Conservation (phyloP, 2,329 filamentous ascomycete species). For the Alternaria consortialis region DNA sequence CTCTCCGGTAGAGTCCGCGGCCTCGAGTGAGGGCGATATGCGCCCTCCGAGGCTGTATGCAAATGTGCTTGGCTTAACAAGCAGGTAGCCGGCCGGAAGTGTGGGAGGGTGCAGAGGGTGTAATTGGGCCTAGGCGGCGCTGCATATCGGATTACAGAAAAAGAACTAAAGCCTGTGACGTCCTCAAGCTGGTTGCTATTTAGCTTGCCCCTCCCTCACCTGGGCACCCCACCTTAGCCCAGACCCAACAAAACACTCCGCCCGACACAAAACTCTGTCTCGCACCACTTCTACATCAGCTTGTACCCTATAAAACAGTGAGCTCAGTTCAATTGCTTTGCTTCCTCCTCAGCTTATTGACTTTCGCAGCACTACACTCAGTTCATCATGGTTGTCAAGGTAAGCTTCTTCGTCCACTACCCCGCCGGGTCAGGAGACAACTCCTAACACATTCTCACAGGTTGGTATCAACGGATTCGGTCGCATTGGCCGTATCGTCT, state of each 20-base stretch:
- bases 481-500: constrained; percentile 98
- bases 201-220: constrained; percentile 40
- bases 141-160: constrained; percentile 46
- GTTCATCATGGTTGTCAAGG: constrained; percentile 59
- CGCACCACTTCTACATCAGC: constrained; percentile 27
- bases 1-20: constrained; percentile 39
- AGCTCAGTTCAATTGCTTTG: constrained; percentile 19
- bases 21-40: constrained; percentile 26
- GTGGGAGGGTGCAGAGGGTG: constrained; percentile 36
- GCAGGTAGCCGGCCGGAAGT: constrained; percentile 44
- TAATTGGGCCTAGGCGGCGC: constrained; percentile 41
- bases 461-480: constrained; percentile 99
- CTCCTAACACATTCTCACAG: constrained; percentile 56
- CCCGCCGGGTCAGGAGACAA: constrained; percentile 28
- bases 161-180: constrained; percentile 42
- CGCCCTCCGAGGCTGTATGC: constrained; percentile 36
- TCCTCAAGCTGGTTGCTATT: constrained; percentile 27
- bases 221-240: constrained; percentile 32
- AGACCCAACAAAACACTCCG: constrained; percentile 42
- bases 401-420: constrained; percentile 35
- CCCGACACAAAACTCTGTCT: constrained; percentile 33
- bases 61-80: constrained; percentile 25
- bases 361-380: constrained; percentile 33
- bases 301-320: constrained; percentile 33
- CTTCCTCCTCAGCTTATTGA: constrained; percentile 22